Evolutionary conservation across 192 early-diverging fungal genomes (phyloP), one percentile per base, ranked within the genome.

Genomic region (Rhizophagus prolifer): DNA sequence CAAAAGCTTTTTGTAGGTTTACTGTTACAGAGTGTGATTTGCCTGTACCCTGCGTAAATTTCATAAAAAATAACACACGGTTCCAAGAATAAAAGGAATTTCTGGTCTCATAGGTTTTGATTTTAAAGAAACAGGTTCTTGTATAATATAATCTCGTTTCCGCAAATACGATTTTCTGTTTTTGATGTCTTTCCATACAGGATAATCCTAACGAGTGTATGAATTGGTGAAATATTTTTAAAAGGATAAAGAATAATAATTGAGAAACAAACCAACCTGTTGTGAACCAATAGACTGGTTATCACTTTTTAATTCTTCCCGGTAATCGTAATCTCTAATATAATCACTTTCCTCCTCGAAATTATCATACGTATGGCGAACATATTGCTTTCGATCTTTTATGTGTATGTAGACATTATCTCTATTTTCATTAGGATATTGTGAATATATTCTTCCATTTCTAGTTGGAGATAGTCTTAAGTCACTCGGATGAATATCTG

Each of bases 31-130:
- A 44, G 10, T 44, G 41, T 44, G 68, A 46, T 70, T 70, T 70
- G 16, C 68, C 68, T 8, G n/a, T 16, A 44, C 25, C 68, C 68
- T 70, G 10, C 3, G 10, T 44, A 44, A 44, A 70, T 36, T 66
- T 70, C 0, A 44, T 10, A 70, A 36, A 36, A 70, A 25, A n/a
- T 46, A 38, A 36, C 66, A 41, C 21, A 68, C 66, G 14, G n/a
- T 68, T 38, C 34, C 66, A 68, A 68, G 30, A 68, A 68, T 36
- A 44, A 68, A 68, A 9, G 34, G 66, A 36, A 68, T 68, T 16
- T 68, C 28, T 19, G 64, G 16, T 66, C 30, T 38, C 4, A 38
- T 36, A n/a, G 66, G 34, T 38, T 68, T 36, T 44, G n/a, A n/a
- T n/a, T n/a, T n/a, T n/a, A n/a, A n/a, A 9, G 25, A 4, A 23